Evolutionary conservation across 805 yeast genomes (phyloP).

Genomic region (Starmerella sirachaensis): DNA sequence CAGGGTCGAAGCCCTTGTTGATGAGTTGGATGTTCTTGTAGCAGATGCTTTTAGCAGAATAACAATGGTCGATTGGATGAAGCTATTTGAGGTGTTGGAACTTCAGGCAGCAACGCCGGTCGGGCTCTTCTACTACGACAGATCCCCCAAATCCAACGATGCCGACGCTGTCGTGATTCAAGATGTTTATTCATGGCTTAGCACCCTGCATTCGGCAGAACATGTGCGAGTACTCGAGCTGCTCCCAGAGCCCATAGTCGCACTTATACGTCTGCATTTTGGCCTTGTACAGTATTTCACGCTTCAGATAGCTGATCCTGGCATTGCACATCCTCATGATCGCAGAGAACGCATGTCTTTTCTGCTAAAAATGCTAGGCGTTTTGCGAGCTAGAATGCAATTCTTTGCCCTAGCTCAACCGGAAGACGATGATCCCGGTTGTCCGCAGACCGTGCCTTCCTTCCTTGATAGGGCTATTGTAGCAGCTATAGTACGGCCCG

Average conservation of each 20-base stretch:
- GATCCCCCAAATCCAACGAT: conserved; percentile 33
- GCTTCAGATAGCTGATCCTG: conserved; percentile 50
- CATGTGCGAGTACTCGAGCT: conserved; percentile 32
- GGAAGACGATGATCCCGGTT: conserved; percentile 22
- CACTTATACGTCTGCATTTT: conserved; percentile 52
- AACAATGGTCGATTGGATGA: conserved; percentile 65
- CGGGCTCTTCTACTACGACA: conserved; percentile 45
- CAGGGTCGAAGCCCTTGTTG: conserved; percentile 47
- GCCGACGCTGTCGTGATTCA: conserved; percentile 50
- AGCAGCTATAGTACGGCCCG: conserved; percentile 68
- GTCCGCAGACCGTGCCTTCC: conserved; percentile 47
- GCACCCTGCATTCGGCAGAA: conserved; percentile 39
- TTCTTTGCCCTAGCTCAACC: conserved; percentile 40
- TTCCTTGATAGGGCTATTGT: conserved; percentile 70
- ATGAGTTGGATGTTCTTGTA: conserved; percentile 50
- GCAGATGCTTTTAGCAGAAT: conserved; percentile 45
- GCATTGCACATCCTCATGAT: conserved; percentile 37
- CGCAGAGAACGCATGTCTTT: conserved; percentile 61
- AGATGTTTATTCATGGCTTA: conserved; percentile 61
- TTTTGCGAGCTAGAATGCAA: conserved; percentile 57
- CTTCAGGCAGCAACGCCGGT: conserved; percentile 47
- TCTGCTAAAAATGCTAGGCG: conserved; percentile 51
- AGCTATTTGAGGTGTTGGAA: conserved; percentile 62
- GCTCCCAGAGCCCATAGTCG: conserved; percentile 59
- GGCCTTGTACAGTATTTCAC: conserved; percentile 54